A percentile compares a stretch with the other conserved stretches of the same genome.
phyloP scores from a whole-genome alignment of 2,329 filamentous ascomycete species.

The Niveomyces coronatus region DNA sequence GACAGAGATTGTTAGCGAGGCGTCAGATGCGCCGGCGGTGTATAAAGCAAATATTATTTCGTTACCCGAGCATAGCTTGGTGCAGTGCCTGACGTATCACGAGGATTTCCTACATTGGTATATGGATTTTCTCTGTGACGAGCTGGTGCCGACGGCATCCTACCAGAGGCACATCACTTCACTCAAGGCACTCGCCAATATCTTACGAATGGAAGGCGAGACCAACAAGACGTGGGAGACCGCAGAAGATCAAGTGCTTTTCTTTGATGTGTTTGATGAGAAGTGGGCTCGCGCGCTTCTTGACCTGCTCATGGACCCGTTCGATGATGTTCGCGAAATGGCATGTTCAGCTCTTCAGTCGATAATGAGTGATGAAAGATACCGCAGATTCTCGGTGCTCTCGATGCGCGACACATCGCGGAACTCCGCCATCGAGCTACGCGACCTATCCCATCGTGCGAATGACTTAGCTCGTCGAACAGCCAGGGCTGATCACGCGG shows the following conservation, averaged over 20 bases:
- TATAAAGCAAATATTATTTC: constrained; percentile 30
- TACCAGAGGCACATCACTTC: constrained; percentile 85
- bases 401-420: background rate
- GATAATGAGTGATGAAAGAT: constrained; percentile 33
- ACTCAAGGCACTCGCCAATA: constrained; percentile 56
- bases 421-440: constrained; percentile 25
- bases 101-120: constrained; percentile 66
- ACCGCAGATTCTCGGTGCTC: constrained; percentile 10
- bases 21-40: constrained; percentile 16
- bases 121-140: constrained; percentile 56
- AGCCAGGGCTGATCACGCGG: constrained; percentile 81
- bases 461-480: constrained; percentile 55
- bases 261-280: constrained; percentile 33
- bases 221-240: constrained; percentile 29
- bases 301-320: constrained; percentile 78
- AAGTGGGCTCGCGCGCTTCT: constrained; percentile 55
- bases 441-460: constrained; percentile 39
- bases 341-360: constrained; percentile 40
- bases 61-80: constrained; percentile 27
- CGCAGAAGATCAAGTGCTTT: constrained; percentile 26
- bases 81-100: constrained; percentile 37
- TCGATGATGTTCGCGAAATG: constrained; percentile 73
- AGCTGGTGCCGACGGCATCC: constrained; percentile 71
- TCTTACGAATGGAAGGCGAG: constrained; percentile 63
- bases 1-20: background rate